Base-by-base conservation (phyloP, 148 eudicot species). In the Silene latifolia region DNA sequence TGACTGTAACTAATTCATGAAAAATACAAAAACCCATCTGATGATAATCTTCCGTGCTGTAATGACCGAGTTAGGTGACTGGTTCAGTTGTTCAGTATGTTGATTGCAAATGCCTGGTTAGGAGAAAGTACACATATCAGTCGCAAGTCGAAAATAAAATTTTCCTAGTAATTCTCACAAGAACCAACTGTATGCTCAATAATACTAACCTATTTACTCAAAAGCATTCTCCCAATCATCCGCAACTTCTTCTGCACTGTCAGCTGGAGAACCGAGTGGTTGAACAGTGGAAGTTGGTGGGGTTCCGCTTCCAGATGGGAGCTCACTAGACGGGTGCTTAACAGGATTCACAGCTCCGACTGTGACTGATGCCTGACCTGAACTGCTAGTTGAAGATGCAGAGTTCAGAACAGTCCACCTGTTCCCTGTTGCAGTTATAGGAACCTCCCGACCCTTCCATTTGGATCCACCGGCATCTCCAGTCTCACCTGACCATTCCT, bases 161-260 rank as follows among this genome's bases (percentile, higher is more conserved):
- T 12, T 51, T 13, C 56, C 2, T 4, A 51, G 56, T 1, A 11
- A 51, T 51, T 51, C 56, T 51, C 56, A 51, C 15, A 51, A 51
- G 18, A 51, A 51, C 44, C 0, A 51, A 39, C 65, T 12, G 5
- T 19, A 14, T 58, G 5, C 46, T 58, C 18, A n/a, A 60, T 14
- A 42, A 12, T 39, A 71, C 56, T 21, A 53, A 62, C 32, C 27
- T 74, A 24, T 44, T 91, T 88, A 91, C 67, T 86, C 91, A 39
- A 60, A 94, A 8, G 92, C 98, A 71, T 86, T 81, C 74, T 94
- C 98, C 98, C 97, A 94, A 72, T 94, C 97, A 76, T 94, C 98
- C 7, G 81, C 90, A 24, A 87, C 91, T 65, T 90, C 90, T 32
- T 87, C 90, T 35, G 81, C 60, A 67, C 48, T 65, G 58, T 83